Conservation (phyloP, 371 early-diverging fungal genomes). For the Saksenaea vasiformis region DNA sequence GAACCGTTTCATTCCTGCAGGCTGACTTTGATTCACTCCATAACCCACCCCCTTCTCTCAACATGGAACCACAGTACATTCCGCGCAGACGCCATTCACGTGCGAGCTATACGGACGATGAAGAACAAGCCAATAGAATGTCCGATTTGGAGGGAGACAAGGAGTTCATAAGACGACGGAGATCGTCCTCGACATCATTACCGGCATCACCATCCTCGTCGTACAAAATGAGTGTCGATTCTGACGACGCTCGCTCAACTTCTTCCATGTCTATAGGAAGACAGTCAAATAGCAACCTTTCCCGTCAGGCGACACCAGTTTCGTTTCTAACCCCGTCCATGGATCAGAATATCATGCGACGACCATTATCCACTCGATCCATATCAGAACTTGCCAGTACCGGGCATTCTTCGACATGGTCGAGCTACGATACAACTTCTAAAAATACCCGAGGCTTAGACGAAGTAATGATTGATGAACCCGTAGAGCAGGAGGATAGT, state of each 20-base stretch:
- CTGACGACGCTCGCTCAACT: conserved; percentile 38
- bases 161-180: conserved; percentile 5
- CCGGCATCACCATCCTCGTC: conserved; percentile 33
- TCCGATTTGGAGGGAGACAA: conserved; percentile 26
- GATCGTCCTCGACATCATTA: conserved; percentile 22
- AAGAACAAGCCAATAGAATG: conserved; percentile 31
- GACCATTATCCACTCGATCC: neutral
- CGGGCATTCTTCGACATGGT: neutral
- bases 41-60: neutral
- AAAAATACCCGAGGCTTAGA: neutral
- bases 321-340: neutral
- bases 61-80: conserved; percentile 5
- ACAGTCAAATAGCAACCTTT: neutral
- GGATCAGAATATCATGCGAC: neutral
- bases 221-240: conserved; percentile 44
- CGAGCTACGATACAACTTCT: neutral
- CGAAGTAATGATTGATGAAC: neutral
- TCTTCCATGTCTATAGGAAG: conserved; percentile 20
- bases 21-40: neutral
- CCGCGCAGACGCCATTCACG: conserved; percentile 8
- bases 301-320: neutral
- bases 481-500: neutral
- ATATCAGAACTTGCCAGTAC: conserved; percentile 1
- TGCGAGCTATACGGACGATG: conserved; percentile 22
- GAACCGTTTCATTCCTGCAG: conserved; percentile 4